Conservation (phyloP, 2,329 filamentous ascomycete species). For the Neopestalotiopsis sp. region DNA sequence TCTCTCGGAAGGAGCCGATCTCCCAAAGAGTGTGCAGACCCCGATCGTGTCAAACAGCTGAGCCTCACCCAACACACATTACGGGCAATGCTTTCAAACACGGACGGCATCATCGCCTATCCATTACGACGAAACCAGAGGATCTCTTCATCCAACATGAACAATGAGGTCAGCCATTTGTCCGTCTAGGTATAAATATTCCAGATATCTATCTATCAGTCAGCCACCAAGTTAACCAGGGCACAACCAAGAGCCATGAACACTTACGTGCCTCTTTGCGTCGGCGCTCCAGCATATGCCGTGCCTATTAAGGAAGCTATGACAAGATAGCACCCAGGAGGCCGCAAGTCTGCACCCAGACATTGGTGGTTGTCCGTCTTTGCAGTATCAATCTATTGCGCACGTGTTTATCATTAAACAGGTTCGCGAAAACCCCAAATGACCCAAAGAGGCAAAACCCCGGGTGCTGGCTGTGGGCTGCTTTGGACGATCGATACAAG, state of each 20-base stretch:
- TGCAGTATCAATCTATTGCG: no score
- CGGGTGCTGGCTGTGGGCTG: no score
- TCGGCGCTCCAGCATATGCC: background rate
- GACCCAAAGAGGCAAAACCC: no score
- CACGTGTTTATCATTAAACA: no score
- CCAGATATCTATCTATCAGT: background rate
- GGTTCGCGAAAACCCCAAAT: no score
- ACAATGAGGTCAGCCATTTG: no score
- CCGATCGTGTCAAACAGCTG: background rate
- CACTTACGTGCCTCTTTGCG: background rate
- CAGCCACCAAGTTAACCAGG: background rate
- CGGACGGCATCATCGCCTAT: background rate
- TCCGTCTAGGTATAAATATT: no score
- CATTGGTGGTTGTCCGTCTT: background rate
- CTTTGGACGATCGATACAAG: no score
- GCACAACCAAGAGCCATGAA: background rate
- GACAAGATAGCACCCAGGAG: background rate
- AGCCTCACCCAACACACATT: background rate
- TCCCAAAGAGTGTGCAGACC: background rate
- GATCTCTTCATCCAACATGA: background rate
- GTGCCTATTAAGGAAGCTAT: background rate
- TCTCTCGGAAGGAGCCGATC: background rate
- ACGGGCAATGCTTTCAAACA: background rate
- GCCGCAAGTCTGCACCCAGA: background rate
- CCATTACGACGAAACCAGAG: background rate